Evolutionary conservation across 208 protist species (phyloP).

Genomic region (Crithidia brevicula): DNA sequence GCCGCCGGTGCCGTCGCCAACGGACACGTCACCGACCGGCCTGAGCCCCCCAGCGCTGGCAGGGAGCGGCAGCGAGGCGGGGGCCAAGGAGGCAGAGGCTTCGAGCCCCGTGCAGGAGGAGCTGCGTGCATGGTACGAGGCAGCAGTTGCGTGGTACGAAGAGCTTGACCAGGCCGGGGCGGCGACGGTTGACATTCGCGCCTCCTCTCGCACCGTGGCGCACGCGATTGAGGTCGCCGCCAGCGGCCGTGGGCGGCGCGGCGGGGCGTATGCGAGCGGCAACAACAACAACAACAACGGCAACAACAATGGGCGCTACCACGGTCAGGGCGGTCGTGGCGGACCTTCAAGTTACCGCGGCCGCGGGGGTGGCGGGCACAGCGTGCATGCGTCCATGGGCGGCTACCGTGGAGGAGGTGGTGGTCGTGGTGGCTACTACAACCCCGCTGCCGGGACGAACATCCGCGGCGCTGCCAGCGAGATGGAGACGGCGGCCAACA

Average conservation of each 20-base stretch:
- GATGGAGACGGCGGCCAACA: slow-evolving; percentile 11
- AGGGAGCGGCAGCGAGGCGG: not conserved
- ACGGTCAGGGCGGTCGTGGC: slow-evolving; percentile 8
- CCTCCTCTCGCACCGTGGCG: slow-evolving; percentile 27
- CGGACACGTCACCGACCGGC: not conserved
- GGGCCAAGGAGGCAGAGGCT: not conserved
- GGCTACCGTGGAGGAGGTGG: slow-evolving; percentile 26
- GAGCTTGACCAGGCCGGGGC: slow-evolving; percentile 32
- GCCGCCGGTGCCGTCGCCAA: slow-evolving; percentile 8
- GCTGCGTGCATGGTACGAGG: slow-evolving; percentile 34
- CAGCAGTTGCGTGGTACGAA: slow-evolving; percentile 35
- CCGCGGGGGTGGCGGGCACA: not conserved
- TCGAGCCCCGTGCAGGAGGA: slow-evolving; percentile 8
- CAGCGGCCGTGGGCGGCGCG: slow-evolving; percentile 24
- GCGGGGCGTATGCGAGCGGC: slow-evolving; percentile 2
- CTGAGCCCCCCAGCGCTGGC: not conserved
- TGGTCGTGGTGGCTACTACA: slow-evolving; percentile 1
- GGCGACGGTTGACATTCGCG: slow-evolving; percentile 30
- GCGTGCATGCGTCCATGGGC: not conserved
- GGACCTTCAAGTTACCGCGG: not conserved
- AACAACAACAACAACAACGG: slow-evolving; percentile 5
- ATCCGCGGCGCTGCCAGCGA: slow-evolving; percentile 1
- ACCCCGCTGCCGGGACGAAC: slow-evolving; percentile 4
- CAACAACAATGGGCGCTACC: slow-evolving; percentile 19
- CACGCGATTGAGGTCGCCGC: slow-evolving; percentile 25